These are phyloP conservation scores for Phyllosticta citribraziliensis DNA, from an alignment of 2,329 filamentous ascomycete genomes.

Conservation along the genomic window DNA sequence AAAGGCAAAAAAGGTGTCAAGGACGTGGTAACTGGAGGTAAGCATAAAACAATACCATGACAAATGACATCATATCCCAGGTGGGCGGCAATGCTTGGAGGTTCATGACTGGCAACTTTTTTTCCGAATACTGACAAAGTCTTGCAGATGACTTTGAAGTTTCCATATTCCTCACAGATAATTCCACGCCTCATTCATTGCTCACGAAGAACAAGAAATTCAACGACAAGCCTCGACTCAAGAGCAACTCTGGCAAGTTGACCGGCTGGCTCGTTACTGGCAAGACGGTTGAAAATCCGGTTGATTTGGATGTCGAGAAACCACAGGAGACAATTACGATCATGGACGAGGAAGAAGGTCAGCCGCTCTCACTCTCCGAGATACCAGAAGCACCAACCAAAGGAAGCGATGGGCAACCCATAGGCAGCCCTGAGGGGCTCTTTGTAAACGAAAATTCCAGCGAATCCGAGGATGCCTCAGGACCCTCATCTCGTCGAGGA, in stretches of 20 bases:
- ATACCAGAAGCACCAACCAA: constrained; percentile 42
- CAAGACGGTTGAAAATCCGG: constrained; percentile 29
- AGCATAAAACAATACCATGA: not conserved
- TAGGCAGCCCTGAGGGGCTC: constrained; percentile 19
- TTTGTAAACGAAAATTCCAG: constrained; percentile 20
- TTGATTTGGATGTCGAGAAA: constrained; percentile 32
- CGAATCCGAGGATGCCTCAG: constrained; percentile 22
- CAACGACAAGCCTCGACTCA: constrained; percentile 31
- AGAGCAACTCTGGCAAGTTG: constrained; percentile 37
- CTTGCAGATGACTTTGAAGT: constrained; percentile 83
- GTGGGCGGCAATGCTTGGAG: not conserved
- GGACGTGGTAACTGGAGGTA: constrained; percentile 76
- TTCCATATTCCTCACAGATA: constrained; percentile 84
- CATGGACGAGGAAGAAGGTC: constrained; percentile 51
- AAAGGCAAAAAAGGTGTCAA: constrained; percentile 67
- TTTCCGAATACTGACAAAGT: not conserved
- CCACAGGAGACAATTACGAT: constrained; percentile 36
- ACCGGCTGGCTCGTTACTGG: constrained; percentile 36
- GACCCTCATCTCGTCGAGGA: not conserved
- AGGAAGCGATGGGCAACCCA: constrained; percentile 10
- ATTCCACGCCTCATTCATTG: constrained; percentile 65
- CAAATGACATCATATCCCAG: not conserved
- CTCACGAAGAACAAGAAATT: constrained; percentile 76
- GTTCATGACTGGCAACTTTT: not conserved
- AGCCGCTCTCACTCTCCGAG: constrained; percentile 38